A percentile compares a stretch with the other conserved stretches of the same genome.
These are phyloP conservation scores for Suillus bovinus DNA, from an alignment of 768 basidiomycete genomes.

Conservation along the genomic window DNA sequence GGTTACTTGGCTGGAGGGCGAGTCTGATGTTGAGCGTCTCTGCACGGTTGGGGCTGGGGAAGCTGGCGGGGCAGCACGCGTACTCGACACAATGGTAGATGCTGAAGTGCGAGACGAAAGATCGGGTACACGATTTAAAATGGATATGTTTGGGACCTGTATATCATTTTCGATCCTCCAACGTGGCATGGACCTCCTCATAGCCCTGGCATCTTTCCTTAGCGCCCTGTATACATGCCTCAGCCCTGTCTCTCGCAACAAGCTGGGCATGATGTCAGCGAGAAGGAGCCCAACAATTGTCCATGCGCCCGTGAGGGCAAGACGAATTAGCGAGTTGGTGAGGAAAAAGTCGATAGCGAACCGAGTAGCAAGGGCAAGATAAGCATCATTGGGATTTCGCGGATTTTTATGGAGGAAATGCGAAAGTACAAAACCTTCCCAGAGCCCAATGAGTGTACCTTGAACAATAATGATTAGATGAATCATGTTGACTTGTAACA, in stretches of 20 bases:
- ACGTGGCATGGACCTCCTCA: slow-evolving; percentile 32
- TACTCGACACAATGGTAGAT: slow-evolving; percentile 17
- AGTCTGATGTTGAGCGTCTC: slow-evolving; percentile 15
- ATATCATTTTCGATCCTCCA: slow-evolving; percentile 34
- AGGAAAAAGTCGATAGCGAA: slow-evolving; percentile 70
- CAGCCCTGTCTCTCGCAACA: slow-evolving; percentile 47
- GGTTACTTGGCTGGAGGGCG: slow-evolving; percentile 23
- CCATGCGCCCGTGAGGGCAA: slow-evolving; percentile 51
- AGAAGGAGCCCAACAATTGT: slow-evolving; percentile 54
- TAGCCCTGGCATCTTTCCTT: slow-evolving; percentile 33
- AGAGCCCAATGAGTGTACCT: slow-evolving; percentile 74
- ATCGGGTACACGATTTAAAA: not conserved
- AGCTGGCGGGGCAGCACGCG: slow-evolving; percentile 21
- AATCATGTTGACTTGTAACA: too few relatives aligned
- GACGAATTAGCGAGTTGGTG: slow-evolving; percentile 51
- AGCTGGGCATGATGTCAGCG: slow-evolving; percentile 48
- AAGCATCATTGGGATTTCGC: slow-evolving; percentile 59
- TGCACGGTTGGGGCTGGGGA: slow-evolving; percentile 17
- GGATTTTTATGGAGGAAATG: slow-evolving; percentile 73
- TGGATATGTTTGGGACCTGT: not conserved
- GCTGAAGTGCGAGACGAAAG: slow-evolving; percentile 12
- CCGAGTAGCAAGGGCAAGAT: slow-evolving; percentile 63
- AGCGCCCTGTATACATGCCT: slow-evolving; percentile 38
- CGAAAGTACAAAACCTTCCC: slow-evolving; percentile 75
- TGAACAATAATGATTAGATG: not conserved